These are phyloP conservation scores for Rhodomyrtus psidioides DNA, from an alignment of 441 rosid genomes.

Conservation along the genomic window DNA sequence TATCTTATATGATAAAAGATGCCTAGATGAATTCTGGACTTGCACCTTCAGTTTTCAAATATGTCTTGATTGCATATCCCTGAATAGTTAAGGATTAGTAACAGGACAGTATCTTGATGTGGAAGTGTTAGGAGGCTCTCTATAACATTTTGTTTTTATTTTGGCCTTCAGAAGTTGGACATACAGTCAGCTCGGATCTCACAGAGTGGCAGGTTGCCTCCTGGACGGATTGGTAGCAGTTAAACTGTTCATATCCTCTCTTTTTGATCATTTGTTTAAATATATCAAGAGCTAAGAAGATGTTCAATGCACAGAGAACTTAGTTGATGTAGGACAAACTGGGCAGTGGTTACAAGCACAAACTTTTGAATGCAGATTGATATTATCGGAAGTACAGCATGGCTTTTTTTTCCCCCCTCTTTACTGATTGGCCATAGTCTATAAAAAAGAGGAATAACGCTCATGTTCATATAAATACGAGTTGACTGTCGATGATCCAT, in stretches of 20 bases:
- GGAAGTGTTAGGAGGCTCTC: background rate
- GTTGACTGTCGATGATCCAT: background rate
- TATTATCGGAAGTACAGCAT: background rate
- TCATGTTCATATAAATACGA: background rate
- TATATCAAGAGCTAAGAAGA: background rate
- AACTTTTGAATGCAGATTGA: background rate
- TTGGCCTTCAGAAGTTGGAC: slow-evolving; percentile 34
- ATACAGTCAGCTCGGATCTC: slow-evolving; percentile 19
- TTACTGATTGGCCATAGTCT: background rate
- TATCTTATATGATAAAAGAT: background rate
- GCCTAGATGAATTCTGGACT: background rate
- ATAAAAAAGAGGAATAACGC: background rate
- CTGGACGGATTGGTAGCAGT: slow-evolving; percentile 66
- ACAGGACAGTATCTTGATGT: background rate
- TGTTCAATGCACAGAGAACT: background rate
- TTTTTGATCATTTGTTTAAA: background rate
- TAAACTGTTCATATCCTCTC: background rate
- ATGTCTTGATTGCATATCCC: background rate
- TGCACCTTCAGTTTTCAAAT: background rate
- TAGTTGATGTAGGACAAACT: background rate
- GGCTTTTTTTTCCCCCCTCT: background rate
- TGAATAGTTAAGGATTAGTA: background rate
- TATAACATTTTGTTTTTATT: background rate
- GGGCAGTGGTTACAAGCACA: background rate
- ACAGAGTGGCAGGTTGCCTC: slow-evolving; percentile 34